phyloP scores from a whole-genome alignment of 306 rosid genomes.

The Citrullus mucosospermus region DNA sequence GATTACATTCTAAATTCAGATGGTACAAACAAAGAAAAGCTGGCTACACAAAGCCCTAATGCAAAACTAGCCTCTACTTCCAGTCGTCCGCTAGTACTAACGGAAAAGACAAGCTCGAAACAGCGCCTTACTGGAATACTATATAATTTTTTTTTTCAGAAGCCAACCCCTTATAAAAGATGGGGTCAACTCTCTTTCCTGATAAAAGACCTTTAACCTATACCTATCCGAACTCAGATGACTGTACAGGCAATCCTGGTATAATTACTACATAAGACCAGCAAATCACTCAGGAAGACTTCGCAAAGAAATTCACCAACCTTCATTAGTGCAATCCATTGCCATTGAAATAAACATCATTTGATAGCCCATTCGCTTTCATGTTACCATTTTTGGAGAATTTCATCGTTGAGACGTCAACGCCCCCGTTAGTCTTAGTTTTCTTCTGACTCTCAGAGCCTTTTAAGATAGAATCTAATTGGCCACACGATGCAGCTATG shows the following conservation, averaged over 20 bases:
- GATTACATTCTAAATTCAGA: background rate
- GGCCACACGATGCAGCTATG: constrained; percentile 66
- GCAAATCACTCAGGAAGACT: constrained; percentile 1
- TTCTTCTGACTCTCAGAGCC: constrained; percentile 23
- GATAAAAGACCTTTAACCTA: constrained; percentile 20
- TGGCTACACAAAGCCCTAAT: background rate
- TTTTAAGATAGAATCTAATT: constrained; percentile 38
- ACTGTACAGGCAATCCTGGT: constrained; percentile 38
- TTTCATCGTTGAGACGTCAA: constrained; percentile 19
- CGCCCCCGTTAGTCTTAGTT: constrained; percentile 24
- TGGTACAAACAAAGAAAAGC: background rate
- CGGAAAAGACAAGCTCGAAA: background rate
- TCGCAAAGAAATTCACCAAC: background rate
- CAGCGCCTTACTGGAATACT: background rate
- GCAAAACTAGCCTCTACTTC: background rate
- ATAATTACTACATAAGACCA: constrained; percentile 3
- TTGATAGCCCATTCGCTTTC: constrained; percentile 20
- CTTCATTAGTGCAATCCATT: constrained; percentile 44
- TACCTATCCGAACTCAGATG: constrained; percentile 28
- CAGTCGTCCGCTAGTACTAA: background rate
- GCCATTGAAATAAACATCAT: constrained; percentile 29
- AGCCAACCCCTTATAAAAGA: constrained; percentile 46
- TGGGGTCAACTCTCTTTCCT: constrained; percentile 33
- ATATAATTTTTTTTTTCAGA: background rate
- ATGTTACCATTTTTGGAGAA: constrained; percentile 25